These are phyloP conservation scores for Agaricus subrufescens DNA, from an alignment of 768 basidiomycete species.

Conservation along the genomic window DNA sequence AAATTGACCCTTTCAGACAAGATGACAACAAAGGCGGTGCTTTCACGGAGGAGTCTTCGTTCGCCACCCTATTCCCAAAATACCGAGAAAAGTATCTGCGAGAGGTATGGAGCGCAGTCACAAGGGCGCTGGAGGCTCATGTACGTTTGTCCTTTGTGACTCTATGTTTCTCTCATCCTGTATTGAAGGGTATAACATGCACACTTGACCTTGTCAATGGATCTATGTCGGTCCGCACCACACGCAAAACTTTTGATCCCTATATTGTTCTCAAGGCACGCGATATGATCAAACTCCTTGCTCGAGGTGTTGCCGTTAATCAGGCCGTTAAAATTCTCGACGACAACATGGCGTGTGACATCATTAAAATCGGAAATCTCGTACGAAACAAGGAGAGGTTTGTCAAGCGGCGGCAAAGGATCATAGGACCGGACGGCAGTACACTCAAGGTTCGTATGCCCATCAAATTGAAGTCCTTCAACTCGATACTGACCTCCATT, in stretches of 20 bases:
- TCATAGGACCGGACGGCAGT: conserved; percentile 96
- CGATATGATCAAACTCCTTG: conserved; percentile 92
- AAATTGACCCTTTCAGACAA: conserved; percentile 72
- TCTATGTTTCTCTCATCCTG: not conserved
- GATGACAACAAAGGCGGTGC: conserved; percentile 76
- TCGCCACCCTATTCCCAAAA: conserved; percentile 97
- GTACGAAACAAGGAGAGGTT: conserved; percentile 96
- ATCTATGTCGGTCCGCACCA: conserved; percentile 95
- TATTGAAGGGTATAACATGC: conserved; percentile 73
- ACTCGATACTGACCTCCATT: not conserved
- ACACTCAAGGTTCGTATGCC: conserved; percentile 77
- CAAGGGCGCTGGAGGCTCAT: conserved; percentile 75
- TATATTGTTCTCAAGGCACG: conserved; percentile 95
- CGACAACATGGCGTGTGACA: conserved; percentile 89
- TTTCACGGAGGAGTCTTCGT: conserved; percentile 94
- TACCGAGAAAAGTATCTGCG: conserved; percentile 96
- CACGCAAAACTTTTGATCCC: conserved; percentile 95
- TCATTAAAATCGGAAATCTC: conserved; percentile 95
- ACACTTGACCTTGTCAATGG: conserved; percentile 94
- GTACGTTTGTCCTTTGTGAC: conserved; percentile 34
- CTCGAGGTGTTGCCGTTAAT: conserved; percentile 80
- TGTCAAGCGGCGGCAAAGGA: conserved; percentile 92
- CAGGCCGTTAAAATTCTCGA: conserved; percentile 90
- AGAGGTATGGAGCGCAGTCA: conserved; percentile 92
- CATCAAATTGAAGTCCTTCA: not conserved